Base-by-base conservation (phyloP, 805 yeast species). In the Candida yuanshanica region DNA sequence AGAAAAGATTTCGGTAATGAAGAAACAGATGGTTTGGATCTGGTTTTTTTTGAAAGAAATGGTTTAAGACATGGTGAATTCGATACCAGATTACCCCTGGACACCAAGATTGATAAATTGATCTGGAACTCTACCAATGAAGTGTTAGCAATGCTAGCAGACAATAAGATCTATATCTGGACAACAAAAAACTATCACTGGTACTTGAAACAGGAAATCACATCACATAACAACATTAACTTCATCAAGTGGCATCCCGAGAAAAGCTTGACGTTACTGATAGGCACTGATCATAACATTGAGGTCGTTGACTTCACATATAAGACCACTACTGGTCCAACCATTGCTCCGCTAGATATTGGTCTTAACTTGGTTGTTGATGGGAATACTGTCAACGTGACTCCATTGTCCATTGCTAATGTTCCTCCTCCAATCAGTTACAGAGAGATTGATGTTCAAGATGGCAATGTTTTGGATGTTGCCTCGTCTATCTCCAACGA, bases 391-490 rank as follows among this genome's bases (percentile, higher is more conserved):
- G 75, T 82, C 12, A 76, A 79, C 49, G 64, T 89, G 18, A 91
- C 99, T 0, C 97, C 98, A 0, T 68, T 93, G 27, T 72, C 83
- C 1, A 58, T 81, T 23, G 95, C 96, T 2, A 88, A 81, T 57
- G 91, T 88, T 10, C 99, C 99, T 4, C 99, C 99, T 1, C 99
- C 99, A 33, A 78, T 87, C 57, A 74, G 86, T 20, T 82, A 73
- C 56, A 72, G 95, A 43, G 85, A 80, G 37, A 61, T 87, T 38
- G 75, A 72, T 9, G 64, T 79, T 11, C 69, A 68, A 6, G 34
- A 31, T 8, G 68, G 65, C 1, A 76, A 76, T 42, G 77, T 88
- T 7, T 59, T 70, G 17, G 87, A 83, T 53, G 74, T 77, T 33
- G 83, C 95, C 1, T 75, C 80, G 5, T 75, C 81, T 46, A 61